Conservation (phyloP, 2,329 filamentous ascomycete genomes). For the Fusarium sp. region DNA sequence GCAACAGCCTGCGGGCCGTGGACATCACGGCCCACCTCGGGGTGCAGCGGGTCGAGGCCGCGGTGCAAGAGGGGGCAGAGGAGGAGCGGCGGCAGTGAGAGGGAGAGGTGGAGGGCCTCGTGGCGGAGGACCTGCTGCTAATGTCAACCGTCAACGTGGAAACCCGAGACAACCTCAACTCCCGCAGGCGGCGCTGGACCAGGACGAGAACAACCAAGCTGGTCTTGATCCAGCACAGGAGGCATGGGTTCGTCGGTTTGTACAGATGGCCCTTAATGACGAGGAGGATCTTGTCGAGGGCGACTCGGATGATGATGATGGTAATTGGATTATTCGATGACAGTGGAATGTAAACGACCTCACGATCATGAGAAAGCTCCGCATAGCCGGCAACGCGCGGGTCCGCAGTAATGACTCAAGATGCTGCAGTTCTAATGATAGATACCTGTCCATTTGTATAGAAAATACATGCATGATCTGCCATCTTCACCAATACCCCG, state of each 20-base stretch:
- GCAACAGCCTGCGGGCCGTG: constrained; percentile 46
- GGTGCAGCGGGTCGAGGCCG: constrained; percentile 42
- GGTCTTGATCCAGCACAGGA: constrained; percentile 61
- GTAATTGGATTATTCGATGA: constrained; percentile 47
- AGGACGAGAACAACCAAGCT: constrained; percentile 42
- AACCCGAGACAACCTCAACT: constrained; percentile 42
- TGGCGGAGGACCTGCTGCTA: constrained; percentile 41
- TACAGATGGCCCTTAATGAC: constrained; percentile 66
- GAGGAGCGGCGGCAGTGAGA: constrained; percentile 31
- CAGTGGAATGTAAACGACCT: neutral
- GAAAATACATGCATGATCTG: constrained; percentile 35
- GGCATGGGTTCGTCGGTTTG: constrained; percentile 67
- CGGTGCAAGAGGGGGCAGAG: constrained; percentile 40
- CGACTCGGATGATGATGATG: constrained; percentile 54
- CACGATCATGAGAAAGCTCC: constrained; percentile 3
- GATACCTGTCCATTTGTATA: constrained; percentile 19
- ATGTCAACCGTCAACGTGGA: constrained; percentile 41
- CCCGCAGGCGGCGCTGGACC: constrained; percentile 43
- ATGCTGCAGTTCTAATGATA: constrained; percentile 10
- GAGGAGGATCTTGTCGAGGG: constrained; percentile 64
- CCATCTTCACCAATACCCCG: constrained; percentile 19
- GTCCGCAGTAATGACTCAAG: constrained; percentile 17
- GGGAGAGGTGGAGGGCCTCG: constrained; percentile 48
- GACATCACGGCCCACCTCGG: constrained; percentile 42
- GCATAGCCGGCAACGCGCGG: constrained; percentile 9